A percentile compares a stretch with the other conserved stretches of the same genome.
These are phyloP conservation scores for Rhizophagus prolifer DNA, from an alignment of 192 early-diverging fungal genomes.

Conservation along the genomic window DNA sequence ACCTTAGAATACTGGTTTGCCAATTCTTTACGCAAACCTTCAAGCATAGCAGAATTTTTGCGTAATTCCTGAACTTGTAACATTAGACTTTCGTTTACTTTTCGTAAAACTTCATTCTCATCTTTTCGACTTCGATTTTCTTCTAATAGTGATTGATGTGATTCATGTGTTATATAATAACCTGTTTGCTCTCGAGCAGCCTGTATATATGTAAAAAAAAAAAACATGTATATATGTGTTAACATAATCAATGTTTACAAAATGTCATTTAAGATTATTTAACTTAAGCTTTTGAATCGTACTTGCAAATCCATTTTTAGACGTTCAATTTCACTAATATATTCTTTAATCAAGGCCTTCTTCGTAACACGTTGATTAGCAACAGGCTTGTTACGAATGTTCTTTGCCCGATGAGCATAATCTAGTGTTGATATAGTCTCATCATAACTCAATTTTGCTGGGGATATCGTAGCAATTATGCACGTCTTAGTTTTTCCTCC, in stretches of 20 bases:
- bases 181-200: slow-evolving; percentile 84
- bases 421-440: slow-evolving; percentile 77
- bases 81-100: slow-evolving; percentile 25
- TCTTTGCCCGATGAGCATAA: slow-evolving; percentile 77
- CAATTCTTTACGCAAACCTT: slow-evolving; percentile 1
- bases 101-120: slow-evolving; percentile 36
- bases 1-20: neutral
- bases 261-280: neutral
- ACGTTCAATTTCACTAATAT: slow-evolving; percentile 75
- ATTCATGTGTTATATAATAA: slow-evolving; percentile 71
- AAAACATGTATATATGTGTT: neutral
- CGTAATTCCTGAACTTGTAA: neutral
- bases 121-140: slow-evolving; percentile 41
- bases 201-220: slow-evolving; percentile 22
- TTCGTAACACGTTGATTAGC: slow-evolving; percentile 80
- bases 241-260: slow-evolving; percentile 10
- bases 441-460: slow-evolving; percentile 62
- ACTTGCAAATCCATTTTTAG: slow-evolving; percentile 75
- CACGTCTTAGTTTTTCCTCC: slow-evolving; percentile 91
- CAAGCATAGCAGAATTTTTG: neutral
- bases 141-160: slow-evolving; percentile 53
- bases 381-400: slow-evolving; percentile 74
- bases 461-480: slow-evolving; percentile 93
- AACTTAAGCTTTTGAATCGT: neutral
- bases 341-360: slow-evolving; percentile 78